Percentiles rank a stretch among this genome's conserved stretches.
phyloP scores from a whole-genome alignment of 2,329 filamentous ascomycete genomes.

The Zarea fungicola region DNA sequence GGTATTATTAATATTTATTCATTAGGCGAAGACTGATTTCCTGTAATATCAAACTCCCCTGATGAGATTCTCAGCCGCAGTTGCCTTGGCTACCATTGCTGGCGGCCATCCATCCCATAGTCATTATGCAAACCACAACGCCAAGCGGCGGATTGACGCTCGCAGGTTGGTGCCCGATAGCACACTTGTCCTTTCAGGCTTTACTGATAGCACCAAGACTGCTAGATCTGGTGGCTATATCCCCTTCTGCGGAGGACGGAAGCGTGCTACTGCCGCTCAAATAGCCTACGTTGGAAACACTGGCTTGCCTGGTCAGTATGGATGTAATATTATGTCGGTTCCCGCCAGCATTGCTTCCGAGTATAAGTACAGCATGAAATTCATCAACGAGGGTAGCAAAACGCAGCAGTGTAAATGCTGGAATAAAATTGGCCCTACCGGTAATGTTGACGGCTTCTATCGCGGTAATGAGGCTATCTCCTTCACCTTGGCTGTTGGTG shows the following conservation, averaged over 20 bases:
- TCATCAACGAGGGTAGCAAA: constrained; percentile 32
- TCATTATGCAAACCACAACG: too few species aligned
- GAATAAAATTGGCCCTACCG: constrained; percentile 48
- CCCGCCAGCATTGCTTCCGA: constrained; percentile 27
- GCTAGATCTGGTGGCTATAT: constrained; percentile 19
- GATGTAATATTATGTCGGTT: constrained; percentile 49
- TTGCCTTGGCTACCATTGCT: too few species aligned
- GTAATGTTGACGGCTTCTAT: constrained; percentile 44
- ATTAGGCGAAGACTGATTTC: too few species aligned
- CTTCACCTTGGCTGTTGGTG: constrained; percentile 36
- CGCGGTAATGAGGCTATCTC: constrained; percentile 33
- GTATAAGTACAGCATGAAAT: constrained; percentile 41
- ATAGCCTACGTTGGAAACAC: constrained; percentile 45
- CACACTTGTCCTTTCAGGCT: too few species aligned
- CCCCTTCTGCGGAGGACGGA: constrained; percentile 32
- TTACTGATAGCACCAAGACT: constrained; percentile 13
- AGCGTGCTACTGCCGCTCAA: constrained; percentile 42
- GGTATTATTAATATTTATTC: too few species aligned
- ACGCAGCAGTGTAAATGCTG: constrained; percentile 38
- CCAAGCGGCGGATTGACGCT: too few species aligned
- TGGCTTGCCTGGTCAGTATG: constrained; percentile 33
- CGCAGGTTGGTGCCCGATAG: too few species aligned
- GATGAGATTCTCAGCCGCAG: too few species aligned
- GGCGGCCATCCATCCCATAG: too few species aligned
- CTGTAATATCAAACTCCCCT: too few species aligned